These are phyloP conservation scores for Darksidea phi DNA, from an alignment of 495 filamentous ascomycete genomes.

Conservation along the genomic window DNA sequence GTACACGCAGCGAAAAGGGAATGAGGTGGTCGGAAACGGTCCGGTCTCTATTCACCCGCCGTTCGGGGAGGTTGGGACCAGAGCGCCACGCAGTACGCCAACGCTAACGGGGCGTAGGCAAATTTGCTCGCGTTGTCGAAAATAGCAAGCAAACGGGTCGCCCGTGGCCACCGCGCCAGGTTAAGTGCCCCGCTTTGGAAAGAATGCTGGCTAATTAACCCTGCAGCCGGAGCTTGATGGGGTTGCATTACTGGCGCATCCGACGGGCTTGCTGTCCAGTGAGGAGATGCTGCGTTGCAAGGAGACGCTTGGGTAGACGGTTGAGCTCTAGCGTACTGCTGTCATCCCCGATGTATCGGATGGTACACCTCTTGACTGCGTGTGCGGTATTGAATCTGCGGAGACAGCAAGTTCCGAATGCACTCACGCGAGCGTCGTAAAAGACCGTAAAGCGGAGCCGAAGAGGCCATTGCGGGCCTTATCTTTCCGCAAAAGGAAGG, in stretches of 20 bases:
- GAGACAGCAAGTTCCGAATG: constrained; percentile 24
- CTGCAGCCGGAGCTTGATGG: neutral
- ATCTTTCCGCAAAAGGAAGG: constrained; percentile 3
- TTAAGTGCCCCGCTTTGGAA: constrained; percentile 14
- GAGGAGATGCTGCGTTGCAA: neutral
- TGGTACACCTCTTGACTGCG: constrained; percentile 14
- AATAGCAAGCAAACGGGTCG: constrained; percentile 19
- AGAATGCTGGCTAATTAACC: constrained; percentile 26
- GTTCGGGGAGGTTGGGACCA: constrained; percentile 13
- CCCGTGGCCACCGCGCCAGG: neutral
- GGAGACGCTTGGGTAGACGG: neutral
- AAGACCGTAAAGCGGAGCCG: neutral
- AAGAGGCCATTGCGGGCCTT: neutral
- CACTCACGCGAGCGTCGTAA: constrained; percentile 9
- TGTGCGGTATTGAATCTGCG: constrained; percentile 23
- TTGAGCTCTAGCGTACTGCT: constrained; percentile 1
- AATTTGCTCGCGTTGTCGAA: constrained; percentile 5
- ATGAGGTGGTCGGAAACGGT: constrained; percentile 13
- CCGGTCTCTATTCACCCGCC: constrained; percentile 3
- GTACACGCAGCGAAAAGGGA: neutral
- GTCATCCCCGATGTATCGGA: too few species aligned
- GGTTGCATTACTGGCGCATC: neutral
- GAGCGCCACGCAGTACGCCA: neutral
- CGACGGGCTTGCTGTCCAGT: constrained; percentile 16
- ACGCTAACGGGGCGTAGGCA: constrained; percentile 2